A percentile compares a stretch with the other conserved stretches of the same genome.
phyloP scores from a whole-genome alignment of 495 filamentous ascomycete genomes.

The Penicillium herquei region DNA sequence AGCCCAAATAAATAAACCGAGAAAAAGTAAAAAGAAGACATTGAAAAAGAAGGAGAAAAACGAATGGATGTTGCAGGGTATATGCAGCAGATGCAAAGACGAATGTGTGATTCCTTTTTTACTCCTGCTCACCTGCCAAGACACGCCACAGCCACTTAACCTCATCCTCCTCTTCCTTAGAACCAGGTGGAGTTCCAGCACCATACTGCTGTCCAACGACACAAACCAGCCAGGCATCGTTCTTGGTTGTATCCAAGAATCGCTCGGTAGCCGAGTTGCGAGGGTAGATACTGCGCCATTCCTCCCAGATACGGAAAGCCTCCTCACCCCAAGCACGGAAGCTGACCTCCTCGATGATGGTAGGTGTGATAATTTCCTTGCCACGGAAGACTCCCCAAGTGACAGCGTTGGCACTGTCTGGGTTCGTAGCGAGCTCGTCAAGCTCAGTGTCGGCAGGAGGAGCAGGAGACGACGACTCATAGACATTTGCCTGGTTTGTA shows the following conservation, averaged over 20 bases:
- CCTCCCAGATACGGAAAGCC: conserved; percentile 90
- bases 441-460: conserved; percentile 31
- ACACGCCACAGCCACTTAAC: conserved; percentile 46
- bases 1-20: not conserved
- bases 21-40: not conserved
- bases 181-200: conserved; percentile 39
- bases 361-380: conserved; percentile 96
- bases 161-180: conserved; percentile 44
- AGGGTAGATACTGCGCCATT: conserved; percentile 86
- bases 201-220: conserved; percentile 82
- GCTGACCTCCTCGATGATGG: conserved; percentile 94
- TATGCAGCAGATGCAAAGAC: conserved; percentile 12
- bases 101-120: not conserved
- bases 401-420: conserved; percentile 78
- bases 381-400: conserved; percentile 96
- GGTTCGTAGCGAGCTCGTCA: conserved; percentile 34
- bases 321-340: conserved; percentile 96
- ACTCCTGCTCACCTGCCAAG: conserved; percentile 31
- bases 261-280: conserved; percentile 62
- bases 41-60: conserved; percentile 1
- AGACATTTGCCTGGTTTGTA: conserved; percentile 67
- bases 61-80: conserved; percentile 13
- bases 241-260: conserved; percentile 62
- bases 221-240: conserved; percentile 83
- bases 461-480: conserved; percentile 58